Percentiles rank a stretch among this genome's conserved stretches.
These are phyloP conservation scores for Plantago major DNA, from an alignment of 257 asterid genomes.

Conservation along the genomic window DNA sequence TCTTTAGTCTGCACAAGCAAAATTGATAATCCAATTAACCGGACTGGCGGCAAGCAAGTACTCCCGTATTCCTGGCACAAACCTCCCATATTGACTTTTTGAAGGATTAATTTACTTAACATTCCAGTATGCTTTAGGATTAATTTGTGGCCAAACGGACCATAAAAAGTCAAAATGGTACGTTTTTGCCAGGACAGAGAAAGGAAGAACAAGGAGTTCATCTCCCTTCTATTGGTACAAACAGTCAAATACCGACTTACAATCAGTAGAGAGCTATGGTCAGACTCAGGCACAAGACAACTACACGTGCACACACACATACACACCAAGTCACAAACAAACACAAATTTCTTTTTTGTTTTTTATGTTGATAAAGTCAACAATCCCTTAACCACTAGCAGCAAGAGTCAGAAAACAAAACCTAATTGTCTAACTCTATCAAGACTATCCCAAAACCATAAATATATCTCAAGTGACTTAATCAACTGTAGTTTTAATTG, in stretches of 20 bases:
- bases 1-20: constrained; percentile 50
- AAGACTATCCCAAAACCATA: constrained; percentile 13
- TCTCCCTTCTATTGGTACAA: too few species aligned
- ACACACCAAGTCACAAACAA: not conserved
- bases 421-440: not conserved
- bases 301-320: too few species aligned
- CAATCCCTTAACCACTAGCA: constrained; percentile 6
- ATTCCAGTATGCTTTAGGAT: too few species aligned
- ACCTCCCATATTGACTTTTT: too few species aligned
- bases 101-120: too few species aligned
- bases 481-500: constrained; percentile 6
- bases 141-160: too few species aligned
- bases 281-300: not conserved
- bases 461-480: constrained; percentile 7
- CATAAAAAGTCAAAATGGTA: too few species aligned
- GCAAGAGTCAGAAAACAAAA: not conserved
- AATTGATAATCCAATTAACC: constrained; percentile 29
- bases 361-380: constrained; percentile 6
- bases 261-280: constrained; percentile 6
- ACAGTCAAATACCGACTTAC: constrained; percentile 11
- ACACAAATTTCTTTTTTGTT: too few species aligned
- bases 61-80: too few species aligned
- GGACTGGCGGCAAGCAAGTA: constrained; percentile 10
- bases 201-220: too few species aligned
- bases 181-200: too few species aligned